phyloP scores from a whole-genome alignment of 2,329 filamentous ascomycete genomes.

The Hymenoscyphus fraxineus region DNA sequence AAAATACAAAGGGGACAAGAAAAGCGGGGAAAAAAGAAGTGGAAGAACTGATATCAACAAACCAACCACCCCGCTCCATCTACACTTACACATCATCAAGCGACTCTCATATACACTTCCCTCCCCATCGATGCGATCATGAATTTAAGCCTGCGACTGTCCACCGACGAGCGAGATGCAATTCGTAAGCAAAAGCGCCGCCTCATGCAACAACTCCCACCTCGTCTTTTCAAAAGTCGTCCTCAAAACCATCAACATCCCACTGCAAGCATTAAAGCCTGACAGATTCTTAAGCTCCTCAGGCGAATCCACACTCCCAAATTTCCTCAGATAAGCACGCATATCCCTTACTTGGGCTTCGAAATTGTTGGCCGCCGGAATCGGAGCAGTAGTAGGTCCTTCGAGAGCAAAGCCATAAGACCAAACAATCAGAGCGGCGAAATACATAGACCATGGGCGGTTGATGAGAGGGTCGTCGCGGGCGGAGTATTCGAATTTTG shows the following conservation, averaged over 20 bases:
- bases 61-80: background rate
- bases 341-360: constrained; percentile 72
- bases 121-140: background rate
- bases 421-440: constrained; percentile 89
- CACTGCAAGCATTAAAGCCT: constrained; percentile 78
- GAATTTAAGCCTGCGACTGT: background rate
- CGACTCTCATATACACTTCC: background rate
- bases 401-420: constrained; percentile 90
- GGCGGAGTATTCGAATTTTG: constrained; percentile 64
- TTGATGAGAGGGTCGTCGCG: constrained; percentile 88
- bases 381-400: constrained; percentile 58
- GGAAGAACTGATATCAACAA: background rate
- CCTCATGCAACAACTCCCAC: constrained; percentile 91
- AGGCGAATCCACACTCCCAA: constrained; percentile 69
- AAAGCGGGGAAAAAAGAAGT: background rate
- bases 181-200: constrained; percentile 72
- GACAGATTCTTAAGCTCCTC: constrained; percentile 70
- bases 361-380: constrained; percentile 46
- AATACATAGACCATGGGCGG: constrained; percentile 92
- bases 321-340: constrained; percentile 69
- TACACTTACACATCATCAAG: background rate
- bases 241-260: constrained; percentile 75
- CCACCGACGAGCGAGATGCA: constrained; percentile 58
- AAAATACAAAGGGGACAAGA: background rate
- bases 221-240: constrained; percentile 77